These are phyloP conservation scores for Coprinellus micaceus DNA, from an alignment of 768 basidiomycete genomes.

Conservation along the genomic window DNA sequence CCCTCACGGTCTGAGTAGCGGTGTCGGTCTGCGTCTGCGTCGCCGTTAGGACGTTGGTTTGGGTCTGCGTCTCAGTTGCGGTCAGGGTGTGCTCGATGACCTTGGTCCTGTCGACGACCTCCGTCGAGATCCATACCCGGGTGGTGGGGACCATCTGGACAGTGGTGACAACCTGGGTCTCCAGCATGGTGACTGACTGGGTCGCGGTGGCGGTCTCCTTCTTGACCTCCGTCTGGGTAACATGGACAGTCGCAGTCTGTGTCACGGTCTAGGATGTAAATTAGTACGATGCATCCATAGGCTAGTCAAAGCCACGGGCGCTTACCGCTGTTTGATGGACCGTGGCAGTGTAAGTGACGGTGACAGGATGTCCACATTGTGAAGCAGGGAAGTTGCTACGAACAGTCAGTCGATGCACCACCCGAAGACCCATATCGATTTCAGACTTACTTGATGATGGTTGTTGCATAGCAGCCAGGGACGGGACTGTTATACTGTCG, in stretches of 20 bases:
- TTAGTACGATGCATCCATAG: neutral
- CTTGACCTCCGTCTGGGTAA: constrained; percentile 33
- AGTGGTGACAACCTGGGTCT: constrained; percentile 42
- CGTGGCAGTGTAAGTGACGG: constrained; percentile 10
- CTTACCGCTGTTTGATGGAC: constrained; percentile 8
- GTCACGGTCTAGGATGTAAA: constrained; percentile 22
- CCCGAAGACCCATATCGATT: constrained; percentile 4
- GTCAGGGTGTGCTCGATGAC: constrained; percentile 57
- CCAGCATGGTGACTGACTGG: constrained; percentile 38
- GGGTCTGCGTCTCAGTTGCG: constrained; percentile 58
- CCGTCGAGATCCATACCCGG: constrained; percentile 62
- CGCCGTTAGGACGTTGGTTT: constrained; percentile 51
- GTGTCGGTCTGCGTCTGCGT: constrained; percentile 46
- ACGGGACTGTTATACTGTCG: constrained; percentile 35
- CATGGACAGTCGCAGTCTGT: constrained; percentile 36
- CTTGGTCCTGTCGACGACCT: constrained; percentile 56
- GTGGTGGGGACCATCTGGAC: constrained; percentile 59
- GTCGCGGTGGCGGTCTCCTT: constrained; percentile 40
- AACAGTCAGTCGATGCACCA: neutral
- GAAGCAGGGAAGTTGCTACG: neutral
- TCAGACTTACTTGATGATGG: constrained; percentile 46
- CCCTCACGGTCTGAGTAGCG: constrained; percentile 43
- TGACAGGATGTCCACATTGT: neutral
- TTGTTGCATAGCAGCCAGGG: constrained; percentile 60
- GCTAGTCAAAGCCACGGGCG: neutral